Evolutionary conservation across 495 filamentous ascomycete species (phyloP).

Genomic region (Neurospora sp.): DNA sequence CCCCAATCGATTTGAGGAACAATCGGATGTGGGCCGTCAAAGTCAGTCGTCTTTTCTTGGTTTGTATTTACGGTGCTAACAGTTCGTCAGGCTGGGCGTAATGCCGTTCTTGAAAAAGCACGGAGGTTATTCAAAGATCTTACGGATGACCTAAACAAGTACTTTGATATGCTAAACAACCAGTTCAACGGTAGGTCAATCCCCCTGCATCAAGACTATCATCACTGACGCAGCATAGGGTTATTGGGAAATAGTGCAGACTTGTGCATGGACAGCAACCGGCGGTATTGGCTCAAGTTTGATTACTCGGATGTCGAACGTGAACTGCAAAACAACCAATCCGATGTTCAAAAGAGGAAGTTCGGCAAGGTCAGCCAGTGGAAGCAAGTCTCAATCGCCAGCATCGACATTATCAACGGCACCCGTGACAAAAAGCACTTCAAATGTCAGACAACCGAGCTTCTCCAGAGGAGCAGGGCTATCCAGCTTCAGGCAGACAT

Average conservation of each 20-base stretch:
- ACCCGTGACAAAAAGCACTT: conserved; percentile 60
- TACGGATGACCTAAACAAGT: conserved; percentile 62
- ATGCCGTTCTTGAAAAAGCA: conserved; percentile 79
- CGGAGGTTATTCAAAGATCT: conserved; percentile 79
- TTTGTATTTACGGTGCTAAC: not conserved
- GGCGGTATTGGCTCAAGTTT: conserved; percentile 75
- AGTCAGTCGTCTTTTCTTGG: conserved; percentile 29
- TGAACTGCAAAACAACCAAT: conserved; percentile 48
- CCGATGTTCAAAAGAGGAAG: not conserved
- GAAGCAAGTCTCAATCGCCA: conserved; percentile 4
- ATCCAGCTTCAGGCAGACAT: conserved; percentile 61
- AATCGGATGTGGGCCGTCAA: conserved; percentile 90
- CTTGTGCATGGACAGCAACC: conserved; percentile 62
- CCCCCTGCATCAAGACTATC: conserved; percentile 28
- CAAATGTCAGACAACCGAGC: conserved; percentile 76
- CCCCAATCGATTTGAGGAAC: conserved; percentile 78
- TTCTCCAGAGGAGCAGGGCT: conserved; percentile 56
- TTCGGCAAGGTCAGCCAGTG: not conserved
- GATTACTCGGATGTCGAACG: conserved; percentile 52
- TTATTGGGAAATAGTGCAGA: conserved; percentile 27
- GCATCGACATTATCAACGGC: conserved; percentile 52
- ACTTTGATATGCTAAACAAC: conserved; percentile 57
- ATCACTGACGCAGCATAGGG: conserved; percentile 1
- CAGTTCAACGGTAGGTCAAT: conserved; percentile 19
- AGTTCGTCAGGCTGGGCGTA: conserved; percentile 57